Evolutionary conservation across 2,329 filamentous ascomycete genomes (phyloP).

Genomic region (Aphanocladium album): DNA sequence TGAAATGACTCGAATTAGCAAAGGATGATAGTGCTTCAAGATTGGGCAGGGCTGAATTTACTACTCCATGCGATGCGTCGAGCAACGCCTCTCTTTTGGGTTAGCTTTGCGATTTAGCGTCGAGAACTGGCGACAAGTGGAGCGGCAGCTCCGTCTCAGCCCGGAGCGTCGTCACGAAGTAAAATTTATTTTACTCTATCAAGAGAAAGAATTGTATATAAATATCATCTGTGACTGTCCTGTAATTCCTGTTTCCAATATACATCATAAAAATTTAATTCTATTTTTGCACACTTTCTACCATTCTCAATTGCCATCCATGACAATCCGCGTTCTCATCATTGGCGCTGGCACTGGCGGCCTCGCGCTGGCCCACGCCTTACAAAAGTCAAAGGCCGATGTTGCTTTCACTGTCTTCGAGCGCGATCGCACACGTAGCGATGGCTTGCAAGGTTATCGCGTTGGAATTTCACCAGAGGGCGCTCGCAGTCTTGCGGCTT

Average conservation of each 20-base stretch:
- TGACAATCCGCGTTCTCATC: conserved; percentile 15
- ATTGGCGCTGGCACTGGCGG: conserved; percentile 18
- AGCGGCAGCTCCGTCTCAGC: background rate
- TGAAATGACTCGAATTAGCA: background rate
- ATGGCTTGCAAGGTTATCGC: conserved; percentile 19
- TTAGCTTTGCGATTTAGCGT: conserved; percentile 13
- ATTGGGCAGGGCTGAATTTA: conserved; percentile 4
- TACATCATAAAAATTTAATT: background rate
- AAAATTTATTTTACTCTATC: background rate
- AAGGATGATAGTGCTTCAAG: background rate
- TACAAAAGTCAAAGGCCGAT: conserved; percentile 13
- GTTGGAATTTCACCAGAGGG: conserved; percentile 20
- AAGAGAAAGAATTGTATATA: background rate
- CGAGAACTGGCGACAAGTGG: conserved; percentile 1
- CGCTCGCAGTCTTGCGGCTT: conserved; percentile 14
- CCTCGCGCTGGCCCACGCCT: conserved; percentile 16
- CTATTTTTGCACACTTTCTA: background rate
- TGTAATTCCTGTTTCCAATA: background rate
- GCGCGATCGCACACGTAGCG: conserved; percentile 16
- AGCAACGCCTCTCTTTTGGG: background rate
- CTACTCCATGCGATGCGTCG: background rate
- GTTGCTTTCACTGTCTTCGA: conserved; percentile 17
- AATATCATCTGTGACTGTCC: background rate
- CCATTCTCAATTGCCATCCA: background rate
- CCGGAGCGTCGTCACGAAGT: background rate